A percentile compares a stretch with the other conserved stretches of the same genome.
phyloP scores from a whole-genome alignment of 2,329 filamentous ascomycete genomes.

The Basipetospora chlamydospora region DNA sequence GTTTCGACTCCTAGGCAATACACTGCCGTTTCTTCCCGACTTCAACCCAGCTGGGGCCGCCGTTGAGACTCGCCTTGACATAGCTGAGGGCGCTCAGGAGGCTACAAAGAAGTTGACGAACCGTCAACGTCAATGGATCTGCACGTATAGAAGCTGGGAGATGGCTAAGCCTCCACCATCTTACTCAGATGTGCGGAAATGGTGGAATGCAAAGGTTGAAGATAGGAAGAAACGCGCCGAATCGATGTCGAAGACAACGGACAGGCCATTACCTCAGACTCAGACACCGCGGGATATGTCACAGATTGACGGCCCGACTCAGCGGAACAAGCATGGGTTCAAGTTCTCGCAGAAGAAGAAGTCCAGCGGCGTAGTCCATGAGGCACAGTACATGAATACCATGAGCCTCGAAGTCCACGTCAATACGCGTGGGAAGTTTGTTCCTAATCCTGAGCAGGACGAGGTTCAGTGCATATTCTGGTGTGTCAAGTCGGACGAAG shows the following conservation, averaged over 20 bases:
- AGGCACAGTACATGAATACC: constrained; percentile 87
- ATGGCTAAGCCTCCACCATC: constrained; percentile 57
- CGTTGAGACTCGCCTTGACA: too few species aligned
- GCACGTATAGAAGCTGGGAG: constrained; percentile 54
- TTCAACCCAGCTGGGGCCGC: constrained; percentile 49
- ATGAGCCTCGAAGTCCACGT: constrained; percentile 92
- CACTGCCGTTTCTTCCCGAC: constrained; percentile 62
- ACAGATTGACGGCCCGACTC: constrained; percentile 81
- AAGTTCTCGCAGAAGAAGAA: constrained; percentile 69
- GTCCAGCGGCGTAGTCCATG: constrained; percentile 64
- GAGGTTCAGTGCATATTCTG: constrained; percentile 83
- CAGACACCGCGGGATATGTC: constrained; percentile 38
- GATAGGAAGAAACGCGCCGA: constrained; percentile 1
- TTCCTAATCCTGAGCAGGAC: constrained; percentile 83
- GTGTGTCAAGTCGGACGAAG: constrained; percentile 67
- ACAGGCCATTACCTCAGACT: constrained; percentile 1
- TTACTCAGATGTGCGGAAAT: constrained; percentile 51
- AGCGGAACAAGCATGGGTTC: constrained; percentile 66
- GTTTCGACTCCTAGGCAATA: constrained; percentile 62
- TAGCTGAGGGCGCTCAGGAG: too few species aligned
- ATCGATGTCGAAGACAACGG: neutral
- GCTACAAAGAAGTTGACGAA: neutral
- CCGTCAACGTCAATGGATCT: constrained; percentile 9
- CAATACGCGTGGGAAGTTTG: constrained; percentile 65
- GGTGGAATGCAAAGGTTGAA: constrained; percentile 37